Evolutionary conservation across 257 asterid species (phyloP).

Genomic region (Plantago elongata): DNA sequence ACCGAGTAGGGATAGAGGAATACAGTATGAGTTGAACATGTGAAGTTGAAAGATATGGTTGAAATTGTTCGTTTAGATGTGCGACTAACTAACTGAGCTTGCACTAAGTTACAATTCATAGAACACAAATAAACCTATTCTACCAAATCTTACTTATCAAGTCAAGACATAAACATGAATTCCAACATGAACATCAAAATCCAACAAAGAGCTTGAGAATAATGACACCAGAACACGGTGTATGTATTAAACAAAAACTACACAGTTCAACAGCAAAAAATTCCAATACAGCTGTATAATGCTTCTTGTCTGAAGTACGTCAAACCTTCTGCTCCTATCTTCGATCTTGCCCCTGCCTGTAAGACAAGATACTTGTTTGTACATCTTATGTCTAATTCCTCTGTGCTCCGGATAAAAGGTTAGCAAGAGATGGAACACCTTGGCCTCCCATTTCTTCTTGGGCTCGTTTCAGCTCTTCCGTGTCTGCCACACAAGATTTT

Average conservation of each 20-base stretch:
- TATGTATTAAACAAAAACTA: background rate
- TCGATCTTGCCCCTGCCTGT: background rate
- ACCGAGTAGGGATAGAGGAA: no score
- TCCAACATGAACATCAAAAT: slow-evolving; percentile 4
- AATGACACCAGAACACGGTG: background rate
- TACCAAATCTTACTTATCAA: no score
- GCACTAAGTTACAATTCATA: no score
- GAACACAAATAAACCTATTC: no score
- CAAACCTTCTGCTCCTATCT: slow-evolving; percentile 13
- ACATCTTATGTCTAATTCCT: slow-evolving; percentile 35
- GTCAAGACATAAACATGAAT: slow-evolving; percentile 1
- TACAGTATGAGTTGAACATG: no score
- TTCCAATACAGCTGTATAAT: background rate
- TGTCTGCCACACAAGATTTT: slow-evolving; percentile 37
- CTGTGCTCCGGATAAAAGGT: slow-evolving; percentile 73
- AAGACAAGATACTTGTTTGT: slow-evolving; percentile 14
- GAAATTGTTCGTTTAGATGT: no score
- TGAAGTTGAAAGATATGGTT: no score
- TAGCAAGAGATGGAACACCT: slow-evolving; percentile 83
- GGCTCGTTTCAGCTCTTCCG: slow-evolving; percentile 89
- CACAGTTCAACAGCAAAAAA: slow-evolving; percentile 13
- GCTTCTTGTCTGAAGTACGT: slow-evolving; percentile 8
- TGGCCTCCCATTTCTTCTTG: slow-evolving; percentile 98
- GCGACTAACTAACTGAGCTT: no score
- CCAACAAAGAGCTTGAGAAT: background rate